Percentiles rank a stretch among this genome's conserved stretches.
Conservation (phyloP, 2,329 filamentous ascomycete genomes). For the Pseudonectria buxi region DNA sequence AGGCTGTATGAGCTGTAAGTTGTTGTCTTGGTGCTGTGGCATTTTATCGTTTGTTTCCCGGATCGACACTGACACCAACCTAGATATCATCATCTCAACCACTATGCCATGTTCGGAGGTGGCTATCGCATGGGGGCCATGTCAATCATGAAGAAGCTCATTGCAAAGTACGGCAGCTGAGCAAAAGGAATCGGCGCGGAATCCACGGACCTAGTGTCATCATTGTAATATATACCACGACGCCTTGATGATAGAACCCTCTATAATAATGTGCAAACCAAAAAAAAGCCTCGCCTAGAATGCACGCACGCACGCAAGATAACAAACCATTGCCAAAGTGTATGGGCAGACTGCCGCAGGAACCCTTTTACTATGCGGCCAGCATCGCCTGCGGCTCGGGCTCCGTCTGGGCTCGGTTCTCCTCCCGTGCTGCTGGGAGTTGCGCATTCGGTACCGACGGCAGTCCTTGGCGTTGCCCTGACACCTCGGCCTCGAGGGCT, state of each 20-base stretch:
- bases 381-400: slow-evolving; percentile 35
- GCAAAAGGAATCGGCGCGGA: too few relatives aligned
- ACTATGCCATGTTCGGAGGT: slow-evolving; percentile 77
- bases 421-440: slow-evolving; percentile 22
- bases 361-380: slow-evolving; percentile 20
- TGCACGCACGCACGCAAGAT: too few relatives aligned
- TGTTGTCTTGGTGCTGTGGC: slow-evolving; percentile 1
- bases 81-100: slow-evolving; percentile 86
- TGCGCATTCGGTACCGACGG: slow-evolving; percentile 28
- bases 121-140: slow-evolving; percentile 71
- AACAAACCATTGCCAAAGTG: background rate
- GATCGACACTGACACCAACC: background rate
- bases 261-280: background rate
- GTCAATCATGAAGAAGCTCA: slow-evolving; percentile 68
- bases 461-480: slow-evolving; percentile 17
- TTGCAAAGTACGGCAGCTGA: slow-evolving; percentile 60
- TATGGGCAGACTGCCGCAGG: background rate
- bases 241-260: background rate
- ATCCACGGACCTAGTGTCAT: too few relatives aligned
- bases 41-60: too few relatives aligned
- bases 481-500: slow-evolving; percentile 54
- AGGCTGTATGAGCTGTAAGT: slow-evolving; percentile 75
- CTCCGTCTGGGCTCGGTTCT: slow-evolving; percentile 16
- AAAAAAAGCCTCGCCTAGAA: background rate
- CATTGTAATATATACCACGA: background rate